Evolutionary conservation across 768 basidiomycete genomes (phyloP).

Genomic region (Lactarius evosmus): DNA sequence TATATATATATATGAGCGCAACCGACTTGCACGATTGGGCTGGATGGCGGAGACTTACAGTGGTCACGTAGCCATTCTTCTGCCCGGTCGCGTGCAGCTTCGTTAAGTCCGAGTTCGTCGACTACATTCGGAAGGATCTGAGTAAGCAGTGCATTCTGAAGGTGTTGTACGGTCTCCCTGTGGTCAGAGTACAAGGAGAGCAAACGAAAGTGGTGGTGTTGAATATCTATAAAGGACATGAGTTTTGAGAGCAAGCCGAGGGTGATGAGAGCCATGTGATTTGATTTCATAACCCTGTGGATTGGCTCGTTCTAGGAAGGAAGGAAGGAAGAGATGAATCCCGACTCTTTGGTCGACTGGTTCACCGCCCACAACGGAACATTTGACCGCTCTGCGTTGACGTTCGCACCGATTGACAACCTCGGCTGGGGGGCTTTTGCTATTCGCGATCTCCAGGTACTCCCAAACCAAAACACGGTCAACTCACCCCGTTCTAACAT

Average conservation of each 20-base stretch:
- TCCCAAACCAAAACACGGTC: constrained; percentile 29
- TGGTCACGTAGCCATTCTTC: constrained; percentile 64
- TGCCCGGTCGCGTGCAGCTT: constrained; percentile 48
- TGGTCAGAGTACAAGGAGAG: constrained; percentile 50
- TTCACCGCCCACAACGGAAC: constrained; percentile 49
- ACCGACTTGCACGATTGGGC: background rate
- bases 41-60: constrained; percentile 42
- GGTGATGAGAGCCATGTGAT: background rate
- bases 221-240: constrained; percentile 13
- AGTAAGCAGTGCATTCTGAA: constrained; percentile 52
- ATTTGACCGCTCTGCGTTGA: constrained; percentile 39
- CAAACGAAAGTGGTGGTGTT: constrained; percentile 43
- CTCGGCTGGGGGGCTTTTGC: constrained; percentile 74
- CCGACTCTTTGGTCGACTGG: constrained; percentile 44
- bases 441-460: constrained; percentile 63
- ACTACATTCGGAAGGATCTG: constrained; percentile 58
- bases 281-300: background rate
- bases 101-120: constrained; percentile 54
- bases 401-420: constrained; percentile 41
- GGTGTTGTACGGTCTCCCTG: constrained; percentile 41
- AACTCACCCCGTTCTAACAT: constrained; percentile 9
- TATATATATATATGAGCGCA: background rate
- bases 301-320: background rate
- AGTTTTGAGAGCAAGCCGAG: background rate
- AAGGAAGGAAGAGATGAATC: background rate